Evolutionary conservation across 805 yeast species (phyloP).

Genomic region (Candida nemodendra): DNA sequence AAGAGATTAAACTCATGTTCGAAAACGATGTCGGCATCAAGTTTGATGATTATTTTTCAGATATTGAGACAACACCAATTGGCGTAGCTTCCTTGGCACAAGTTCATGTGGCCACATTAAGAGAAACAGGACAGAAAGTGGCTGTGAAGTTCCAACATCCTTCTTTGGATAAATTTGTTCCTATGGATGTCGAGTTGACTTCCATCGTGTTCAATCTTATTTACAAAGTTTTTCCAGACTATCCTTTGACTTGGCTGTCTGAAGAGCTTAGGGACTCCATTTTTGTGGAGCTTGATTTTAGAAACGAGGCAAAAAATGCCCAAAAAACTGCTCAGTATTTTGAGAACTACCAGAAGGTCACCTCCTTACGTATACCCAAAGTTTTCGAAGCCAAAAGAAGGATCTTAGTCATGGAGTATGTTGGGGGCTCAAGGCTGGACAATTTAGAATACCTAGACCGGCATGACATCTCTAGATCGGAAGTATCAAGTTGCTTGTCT

Average conservation of each 20-base stretch:
- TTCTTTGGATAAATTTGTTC: slow-evolving; percentile 79
- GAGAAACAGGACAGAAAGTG: slow-evolving; percentile 56
- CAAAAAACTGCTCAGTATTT: slow-evolving; percentile 68
- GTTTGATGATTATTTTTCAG: slow-evolving; percentile 62
- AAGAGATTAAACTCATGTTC: slow-evolving; percentile 69
- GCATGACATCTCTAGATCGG: slow-evolving; percentile 66
- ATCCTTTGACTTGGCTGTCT: slow-evolving; percentile 92
- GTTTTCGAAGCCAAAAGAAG: slow-evolving; percentile 66
- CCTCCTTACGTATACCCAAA: slow-evolving; percentile 80
- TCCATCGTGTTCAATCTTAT: slow-evolving; percentile 70
- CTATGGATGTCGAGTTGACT: slow-evolving; percentile 81
- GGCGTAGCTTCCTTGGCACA: slow-evolving; percentile 98
- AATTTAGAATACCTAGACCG: slow-evolving; percentile 61
- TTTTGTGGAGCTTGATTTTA: slow-evolving; percentile 86
- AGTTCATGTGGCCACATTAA: slow-evolving; percentile 77
- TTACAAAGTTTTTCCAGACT: slow-evolving; percentile 84
- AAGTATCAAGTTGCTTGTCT: slow-evolving; percentile 81
- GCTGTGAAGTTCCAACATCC: slow-evolving; percentile 98
- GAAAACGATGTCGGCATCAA: slow-evolving; percentile 58
- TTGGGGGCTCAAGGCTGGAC: slow-evolving; percentile 82
- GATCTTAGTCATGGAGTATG: slow-evolving; percentile 82
- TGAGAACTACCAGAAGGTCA: slow-evolving; percentile 47
- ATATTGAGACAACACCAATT: slow-evolving; percentile 71
- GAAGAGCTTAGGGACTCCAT: slow-evolving; percentile 88
- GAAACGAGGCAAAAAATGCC: slow-evolving; percentile 83